phyloP scores from a whole-genome alignment of 768 basidiomycete species.

The Ephemerocybe angulata region DNA sequence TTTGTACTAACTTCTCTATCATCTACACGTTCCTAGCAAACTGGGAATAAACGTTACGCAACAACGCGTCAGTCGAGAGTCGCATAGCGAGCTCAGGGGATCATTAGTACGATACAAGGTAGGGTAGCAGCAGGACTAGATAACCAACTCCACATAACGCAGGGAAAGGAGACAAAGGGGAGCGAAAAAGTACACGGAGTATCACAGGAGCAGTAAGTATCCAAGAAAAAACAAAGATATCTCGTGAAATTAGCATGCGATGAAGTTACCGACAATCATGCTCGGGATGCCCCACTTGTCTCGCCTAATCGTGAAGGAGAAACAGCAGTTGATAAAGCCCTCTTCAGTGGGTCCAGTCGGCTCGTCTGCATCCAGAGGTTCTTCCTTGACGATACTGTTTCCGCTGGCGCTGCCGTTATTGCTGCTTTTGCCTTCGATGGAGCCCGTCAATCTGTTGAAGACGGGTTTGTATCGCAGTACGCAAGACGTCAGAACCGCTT shows the following conservation, averaged over 20 bases:
- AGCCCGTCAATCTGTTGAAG: slow-evolving; percentile 30
- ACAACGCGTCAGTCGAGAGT: too few relatives aligned
- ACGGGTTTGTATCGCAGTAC: slow-evolving; percentile 77
- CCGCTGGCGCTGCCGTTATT: slow-evolving; percentile 13
- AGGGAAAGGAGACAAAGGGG: background rate
- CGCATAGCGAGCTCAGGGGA: too few relatives aligned
- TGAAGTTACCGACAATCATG: slow-evolving; percentile 89
- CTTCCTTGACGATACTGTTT: slow-evolving; percentile 19
- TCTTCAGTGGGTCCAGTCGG: slow-evolving; percentile 51
- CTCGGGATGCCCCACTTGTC: slow-evolving; percentile 86
- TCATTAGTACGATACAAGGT: too few relatives aligned
- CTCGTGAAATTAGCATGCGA: slow-evolving; percentile 47
- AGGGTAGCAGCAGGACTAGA: background rate
- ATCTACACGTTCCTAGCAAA: too few relatives aligned
- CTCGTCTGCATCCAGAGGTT: slow-evolving; percentile 23
- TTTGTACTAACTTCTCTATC: too few relatives aligned
- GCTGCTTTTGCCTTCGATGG: slow-evolving; percentile 20
- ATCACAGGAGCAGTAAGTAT: background rate
- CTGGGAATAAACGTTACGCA: too few relatives aligned
- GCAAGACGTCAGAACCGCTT: slow-evolving; percentile 90
- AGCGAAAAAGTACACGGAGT: background rate
- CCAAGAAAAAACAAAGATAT: background rate
- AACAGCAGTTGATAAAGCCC: slow-evolving; percentile 80
- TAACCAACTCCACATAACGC: too few relatives aligned
- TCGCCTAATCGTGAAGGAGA: slow-evolving; percentile 85